These are phyloP conservation scores for Drechslerella coelobrocha DNA, from an alignment of 2,329 filamentous ascomycete genomes.

Conservation along the genomic window DNA sequence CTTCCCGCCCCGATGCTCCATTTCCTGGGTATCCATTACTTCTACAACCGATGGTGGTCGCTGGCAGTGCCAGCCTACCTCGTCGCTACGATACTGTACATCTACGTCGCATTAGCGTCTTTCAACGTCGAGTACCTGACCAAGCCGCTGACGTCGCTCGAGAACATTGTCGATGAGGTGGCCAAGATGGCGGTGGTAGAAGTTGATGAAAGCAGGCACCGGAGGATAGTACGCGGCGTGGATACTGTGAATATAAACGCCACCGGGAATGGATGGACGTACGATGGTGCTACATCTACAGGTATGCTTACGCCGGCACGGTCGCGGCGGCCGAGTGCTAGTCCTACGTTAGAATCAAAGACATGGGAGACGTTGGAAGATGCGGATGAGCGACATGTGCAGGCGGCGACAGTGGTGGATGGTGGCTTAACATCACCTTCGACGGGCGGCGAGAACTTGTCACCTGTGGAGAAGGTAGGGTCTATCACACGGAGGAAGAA, in stretches of 20 bases:
- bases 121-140: slow-evolving; percentile 93
- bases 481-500: slow-evolving; percentile 43
- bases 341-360: slow-evolving; percentile 32
- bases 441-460: slow-evolving; percentile 39
- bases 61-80: slow-evolving; percentile 89
- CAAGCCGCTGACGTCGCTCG: slow-evolving; percentile 76
- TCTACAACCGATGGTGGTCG: slow-evolving; percentile 97
- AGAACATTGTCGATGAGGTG: slow-evolving; percentile 90
- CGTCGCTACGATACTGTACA: slow-evolving; percentile 86
- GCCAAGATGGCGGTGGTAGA: slow-evolving; percentile 86
- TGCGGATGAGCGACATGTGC: slow-evolving; percentile 23
- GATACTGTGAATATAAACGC: slow-evolving; percentile 46
- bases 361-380: slow-evolving; percentile 42
- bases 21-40: slow-evolving; percentile 92
- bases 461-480: slow-evolving; percentile 35
- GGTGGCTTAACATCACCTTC: slow-evolving; percentile 43
- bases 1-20: slow-evolving; percentile 90
- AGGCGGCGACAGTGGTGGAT: slow-evolving; percentile 14
- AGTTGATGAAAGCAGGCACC: slow-evolving; percentile 66
- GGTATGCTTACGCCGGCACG: slow-evolving; percentile 25
- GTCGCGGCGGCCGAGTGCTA: slow-evolving; percentile 29
- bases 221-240: slow-evolving; percentile 58
- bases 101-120: slow-evolving; percentile 87
- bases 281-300: background rate
- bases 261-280: slow-evolving; percentile 31